Conservation (phyloP, 805 yeast genomes). For the Lachancea mirantina region DNA sequence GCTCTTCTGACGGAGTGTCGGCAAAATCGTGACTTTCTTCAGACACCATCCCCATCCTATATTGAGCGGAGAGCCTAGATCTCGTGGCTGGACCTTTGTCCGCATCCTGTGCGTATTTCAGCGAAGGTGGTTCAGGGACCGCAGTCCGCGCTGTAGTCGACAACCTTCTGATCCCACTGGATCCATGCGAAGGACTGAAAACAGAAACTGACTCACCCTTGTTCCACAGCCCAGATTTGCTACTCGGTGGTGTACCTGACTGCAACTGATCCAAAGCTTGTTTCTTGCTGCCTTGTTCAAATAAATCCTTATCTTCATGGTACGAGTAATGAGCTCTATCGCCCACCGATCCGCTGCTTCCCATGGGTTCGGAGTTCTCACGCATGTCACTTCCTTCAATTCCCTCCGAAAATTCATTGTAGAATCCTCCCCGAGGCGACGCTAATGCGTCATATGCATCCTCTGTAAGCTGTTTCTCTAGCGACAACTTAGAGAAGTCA, state of each 20-base stretch:
- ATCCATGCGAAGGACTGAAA: neutral
- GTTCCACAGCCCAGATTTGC: neutral
- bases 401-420: no score
- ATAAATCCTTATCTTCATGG: slow-evolving; percentile 26
- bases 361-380: no score
- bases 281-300: slow-evolving; percentile 27
- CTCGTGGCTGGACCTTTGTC: no score
- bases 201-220: no score
- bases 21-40: slow-evolving; percentile 45
- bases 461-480: slow-evolving; percentile 25
- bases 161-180: slow-evolving; percentile 12
- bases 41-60: slow-evolving; percentile 40
- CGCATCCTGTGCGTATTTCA: slow-evolving; percentile 5
- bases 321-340: slow-evolving; percentile 30
- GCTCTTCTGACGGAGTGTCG: slow-evolving; percentile 61
- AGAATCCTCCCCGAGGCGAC: no score
- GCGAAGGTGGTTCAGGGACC: slow-evolving; percentile 21
- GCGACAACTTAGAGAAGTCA: slow-evolving; percentile 17
- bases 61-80: slow-evolving; percentile 24
- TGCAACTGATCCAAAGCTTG: slow-evolving; percentile 21
- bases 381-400: no score
- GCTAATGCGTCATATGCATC: slow-evolving; percentile 13
- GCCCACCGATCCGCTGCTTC: no score
- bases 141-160: slow-evolving; percentile 23
- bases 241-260: slow-evolving; percentile 1